Percentiles rank a stretch among this genome's conserved stretches.
phyloP scores from a whole-genome alignment of 768 basidiomycete species.

The Dentipellis sp. region DNA sequence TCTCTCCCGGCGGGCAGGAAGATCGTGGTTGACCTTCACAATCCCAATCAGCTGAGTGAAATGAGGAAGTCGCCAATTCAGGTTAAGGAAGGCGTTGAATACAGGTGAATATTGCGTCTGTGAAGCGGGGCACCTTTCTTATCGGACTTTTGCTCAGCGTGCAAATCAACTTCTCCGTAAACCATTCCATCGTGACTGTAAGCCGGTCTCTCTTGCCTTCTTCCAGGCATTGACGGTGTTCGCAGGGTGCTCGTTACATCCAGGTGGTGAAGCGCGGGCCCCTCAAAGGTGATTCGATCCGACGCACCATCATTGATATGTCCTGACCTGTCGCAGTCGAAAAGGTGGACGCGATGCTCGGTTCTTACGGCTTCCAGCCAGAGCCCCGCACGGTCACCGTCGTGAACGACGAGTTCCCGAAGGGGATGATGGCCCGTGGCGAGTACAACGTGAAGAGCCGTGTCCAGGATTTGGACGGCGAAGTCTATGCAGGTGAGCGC shows the following conservation, averaged over 20 bases:
- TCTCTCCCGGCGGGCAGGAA: conserved; percentile 50
- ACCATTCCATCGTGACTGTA: conserved; percentile 83
- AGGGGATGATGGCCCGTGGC: conserved; percentile 79
- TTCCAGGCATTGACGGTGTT: conserved; percentile 7
- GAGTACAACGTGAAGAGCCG: conserved; percentile 71
- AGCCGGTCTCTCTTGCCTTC: conserved; percentile 13
- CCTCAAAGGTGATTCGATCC: conserved; percentile 45
- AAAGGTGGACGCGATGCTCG: conserved; percentile 90
- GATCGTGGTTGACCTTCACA: conserved; percentile 59
- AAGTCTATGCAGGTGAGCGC: conserved; percentile 70
- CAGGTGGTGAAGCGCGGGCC: conserved; percentile 82
- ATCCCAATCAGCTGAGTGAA: conserved; percentile 36
- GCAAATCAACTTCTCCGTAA: conserved; percentile 76
- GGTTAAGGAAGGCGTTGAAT: conserved; percentile 84
- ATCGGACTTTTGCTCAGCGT: conserved; percentile 37
- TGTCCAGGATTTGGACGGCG: conserved; percentile 81
- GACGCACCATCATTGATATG: conserved; percentile 1
- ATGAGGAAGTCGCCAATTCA: conserved; percentile 70
- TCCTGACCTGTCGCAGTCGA: conserved; percentile 48
- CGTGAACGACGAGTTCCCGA: conserved; percentile 54
- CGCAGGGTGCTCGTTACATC: conserved; percentile 73
- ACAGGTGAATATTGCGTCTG: conserved; percentile 49
- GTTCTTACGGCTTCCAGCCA: conserved; percentile 78
- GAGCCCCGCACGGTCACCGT: conserved; percentile 70
- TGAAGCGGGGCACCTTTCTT: background rate